Conservation (phyloP, 768 basidiomycete species). For the Chalciporus chontae region DNA sequence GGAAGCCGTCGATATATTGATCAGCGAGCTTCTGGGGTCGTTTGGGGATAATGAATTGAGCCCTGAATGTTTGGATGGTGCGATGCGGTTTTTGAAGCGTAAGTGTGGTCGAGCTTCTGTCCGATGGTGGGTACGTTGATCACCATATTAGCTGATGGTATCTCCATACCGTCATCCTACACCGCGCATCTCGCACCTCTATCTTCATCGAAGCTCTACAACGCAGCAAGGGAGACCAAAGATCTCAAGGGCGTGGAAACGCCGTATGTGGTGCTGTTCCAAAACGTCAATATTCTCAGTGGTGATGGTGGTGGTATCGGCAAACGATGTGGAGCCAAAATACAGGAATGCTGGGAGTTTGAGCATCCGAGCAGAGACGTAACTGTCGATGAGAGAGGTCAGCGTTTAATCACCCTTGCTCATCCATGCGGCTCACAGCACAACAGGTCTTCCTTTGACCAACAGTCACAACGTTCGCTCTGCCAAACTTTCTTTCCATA, state of each 20-base stretch:
- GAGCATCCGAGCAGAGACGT: conserved; percentile 87
- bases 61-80: conserved; percentile 97
- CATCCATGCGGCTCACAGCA: conserved; percentile 7
- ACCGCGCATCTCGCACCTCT: conserved; percentile 92
- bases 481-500: conserved; percentile 82
- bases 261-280: conserved; percentile 98
- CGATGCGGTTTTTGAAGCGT: conserved; percentile 91
- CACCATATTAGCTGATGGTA: conserved; percentile 65
- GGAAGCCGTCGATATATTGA: conserved; percentile 86
- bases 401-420: conserved; percentile 9
- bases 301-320: conserved; percentile 61
- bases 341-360: conserved; percentile 98
- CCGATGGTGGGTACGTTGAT: conserved; percentile 12
- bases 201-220: conserved; percentile 89
- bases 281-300: conserved; percentile 86
- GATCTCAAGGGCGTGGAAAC: conserved; percentile 81
- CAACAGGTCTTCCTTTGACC: conserved; percentile 79
- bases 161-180: conserved; percentile 96
- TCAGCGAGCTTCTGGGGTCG: conserved; percentile 93
- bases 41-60: conserved; percentile 99
- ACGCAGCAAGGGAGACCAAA: conserved; percentile 68
- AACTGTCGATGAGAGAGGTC: conserved; percentile 70
- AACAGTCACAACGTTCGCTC: conserved; percentile 95
- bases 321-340: conserved; percentile 71
- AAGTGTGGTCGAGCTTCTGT: conserved; percentile 4